A percentile compares a stretch with the other conserved stretches of the same genome.
These are phyloP conservation scores for Aspergillus neoniger DNA, from an alignment of 2,329 filamentous ascomycete genomes.

Conservation along the genomic window DNA sequence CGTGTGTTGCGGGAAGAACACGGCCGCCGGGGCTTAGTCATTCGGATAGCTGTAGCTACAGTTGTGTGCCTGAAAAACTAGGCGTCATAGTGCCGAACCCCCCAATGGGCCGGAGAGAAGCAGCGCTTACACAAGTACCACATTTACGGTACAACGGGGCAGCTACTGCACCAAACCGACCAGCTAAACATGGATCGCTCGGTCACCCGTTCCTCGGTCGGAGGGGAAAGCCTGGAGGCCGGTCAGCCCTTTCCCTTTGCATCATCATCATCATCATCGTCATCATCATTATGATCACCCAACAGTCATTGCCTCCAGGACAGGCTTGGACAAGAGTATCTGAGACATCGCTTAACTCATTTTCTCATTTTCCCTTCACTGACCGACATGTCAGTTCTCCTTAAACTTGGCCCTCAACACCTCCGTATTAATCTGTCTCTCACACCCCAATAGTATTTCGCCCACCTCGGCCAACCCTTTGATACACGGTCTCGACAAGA, in stretches of 20 bases:
- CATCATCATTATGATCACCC: slow-evolving; percentile 3
- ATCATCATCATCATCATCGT: slow-evolving; percentile 21
- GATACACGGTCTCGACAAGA: slow-evolving; percentile 7
- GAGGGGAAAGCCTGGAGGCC: slow-evolving; percentile 2
- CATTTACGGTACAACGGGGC: slow-evolving; percentile 3
- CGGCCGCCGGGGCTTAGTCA: slow-evolving; percentile 7
- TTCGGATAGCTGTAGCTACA: background rate
- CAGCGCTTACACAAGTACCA: background rate
- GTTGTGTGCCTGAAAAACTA: too few species aligned
- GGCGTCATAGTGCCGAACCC: too few species aligned
- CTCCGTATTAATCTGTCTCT: slow-evolving; percentile 15
- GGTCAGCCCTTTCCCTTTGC: slow-evolving; percentile 13
- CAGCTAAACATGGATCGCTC: slow-evolving; percentile 12
- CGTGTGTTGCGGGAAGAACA: slow-evolving; percentile 7
- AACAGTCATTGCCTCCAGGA: background rate
- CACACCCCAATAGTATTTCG: slow-evolving; percentile 7
- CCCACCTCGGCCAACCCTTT: slow-evolving; percentile 1
- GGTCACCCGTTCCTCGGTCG: slow-evolving; percentile 16
- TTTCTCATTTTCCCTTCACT: too few species aligned
- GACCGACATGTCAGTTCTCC: background rate
- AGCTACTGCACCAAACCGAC: slow-evolving; percentile 8
- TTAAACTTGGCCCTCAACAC: background rate
- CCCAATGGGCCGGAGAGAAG: slow-evolving; percentile 1
- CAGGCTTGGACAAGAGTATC: background rate
- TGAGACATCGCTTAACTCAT: background rate